Evolutionary conservation across 2,329 filamentous ascomycete genomes (phyloP).

Genomic region (Shiraia sp.): DNA sequence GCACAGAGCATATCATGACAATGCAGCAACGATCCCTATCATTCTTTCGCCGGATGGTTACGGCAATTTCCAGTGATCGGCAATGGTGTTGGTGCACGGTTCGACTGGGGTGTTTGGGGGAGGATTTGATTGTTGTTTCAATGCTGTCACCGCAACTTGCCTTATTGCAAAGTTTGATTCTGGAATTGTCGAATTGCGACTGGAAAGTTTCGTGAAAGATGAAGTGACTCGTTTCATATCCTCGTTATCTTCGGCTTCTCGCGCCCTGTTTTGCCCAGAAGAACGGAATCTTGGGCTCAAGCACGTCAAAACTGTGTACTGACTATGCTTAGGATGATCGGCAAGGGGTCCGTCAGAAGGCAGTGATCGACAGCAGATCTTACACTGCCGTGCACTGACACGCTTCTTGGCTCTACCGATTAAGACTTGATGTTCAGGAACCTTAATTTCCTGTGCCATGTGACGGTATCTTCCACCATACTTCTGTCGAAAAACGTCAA

Average conservation of each 20-base stretch:
- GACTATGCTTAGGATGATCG: conserved; percentile 1
- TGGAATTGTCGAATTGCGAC: neutral
- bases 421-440: neutral
- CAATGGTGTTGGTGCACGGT: conserved; percentile 3
- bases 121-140: too few species aligned
- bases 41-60: neutral
- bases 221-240: neutral
- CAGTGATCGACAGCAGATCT: conserved; percentile 4
- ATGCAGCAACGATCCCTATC: neutral
- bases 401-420: neutral
- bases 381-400: neutral
- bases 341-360: conserved; percentile 1
- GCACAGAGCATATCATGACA: conserved; percentile 4
- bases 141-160: too few species aligned
- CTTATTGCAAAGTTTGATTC: neutral
- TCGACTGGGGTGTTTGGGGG: neutral
- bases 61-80: conserved; percentile 1
- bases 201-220: neutral
- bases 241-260: neutral
- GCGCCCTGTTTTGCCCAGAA: neutral
- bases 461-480: too few species aligned
- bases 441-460: neutral
- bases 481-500: too few species aligned
- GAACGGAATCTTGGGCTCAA: neutral
- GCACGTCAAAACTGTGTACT: conserved; percentile 1